These are phyloP conservation scores for Apiotrichum mycotoxinovorans DNA, from an alignment of 1,284 basidiomycete genomes.

Conservation along the genomic window DNA sequence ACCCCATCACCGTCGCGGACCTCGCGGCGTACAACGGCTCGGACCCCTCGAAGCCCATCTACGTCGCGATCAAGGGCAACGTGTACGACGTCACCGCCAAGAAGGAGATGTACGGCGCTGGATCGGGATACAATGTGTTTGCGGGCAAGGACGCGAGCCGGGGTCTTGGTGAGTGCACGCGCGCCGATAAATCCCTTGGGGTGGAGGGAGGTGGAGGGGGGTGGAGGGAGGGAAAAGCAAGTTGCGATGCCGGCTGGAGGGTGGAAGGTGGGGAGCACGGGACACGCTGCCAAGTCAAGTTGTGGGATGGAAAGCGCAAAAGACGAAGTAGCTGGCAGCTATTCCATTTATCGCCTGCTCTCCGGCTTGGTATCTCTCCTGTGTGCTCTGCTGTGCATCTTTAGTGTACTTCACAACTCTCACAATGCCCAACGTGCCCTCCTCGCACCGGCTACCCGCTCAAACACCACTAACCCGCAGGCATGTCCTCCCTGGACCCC, in stretches of 20 bases:
- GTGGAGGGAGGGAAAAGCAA: neutral
- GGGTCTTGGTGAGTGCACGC: conserved; percentile 68
- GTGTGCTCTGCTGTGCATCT: no score
- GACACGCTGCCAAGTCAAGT: no score
- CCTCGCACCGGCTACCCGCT: neutral
- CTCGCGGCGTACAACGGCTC: conserved; percentile 45
- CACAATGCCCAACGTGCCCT: no score
- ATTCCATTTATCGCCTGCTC: no score
- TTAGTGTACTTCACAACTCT: no score
- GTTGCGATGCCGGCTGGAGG: neutral
- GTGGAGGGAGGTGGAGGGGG: neutral
- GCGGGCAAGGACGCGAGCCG: conserved; percentile 86
- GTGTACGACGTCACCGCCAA: conserved; percentile 50
- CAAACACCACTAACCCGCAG: conserved; percentile 25
- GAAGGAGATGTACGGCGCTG: conserved; percentile 51
- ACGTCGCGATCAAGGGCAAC: conserved; percentile 52
- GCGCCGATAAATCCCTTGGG: no score
- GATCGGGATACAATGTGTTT: conserved; percentile 52
- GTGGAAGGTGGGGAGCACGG: neutral
- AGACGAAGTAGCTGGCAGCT: no score
- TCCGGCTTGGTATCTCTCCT: no score
- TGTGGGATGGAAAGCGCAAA: no score
- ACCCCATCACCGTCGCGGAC: conserved; percentile 41
- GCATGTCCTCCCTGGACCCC: conserved; percentile 73
- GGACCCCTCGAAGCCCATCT: conserved; percentile 46